Evolutionary conservation across 441 rosid genomes (phyloP).

Genomic region (Populus tomentosa): DNA sequence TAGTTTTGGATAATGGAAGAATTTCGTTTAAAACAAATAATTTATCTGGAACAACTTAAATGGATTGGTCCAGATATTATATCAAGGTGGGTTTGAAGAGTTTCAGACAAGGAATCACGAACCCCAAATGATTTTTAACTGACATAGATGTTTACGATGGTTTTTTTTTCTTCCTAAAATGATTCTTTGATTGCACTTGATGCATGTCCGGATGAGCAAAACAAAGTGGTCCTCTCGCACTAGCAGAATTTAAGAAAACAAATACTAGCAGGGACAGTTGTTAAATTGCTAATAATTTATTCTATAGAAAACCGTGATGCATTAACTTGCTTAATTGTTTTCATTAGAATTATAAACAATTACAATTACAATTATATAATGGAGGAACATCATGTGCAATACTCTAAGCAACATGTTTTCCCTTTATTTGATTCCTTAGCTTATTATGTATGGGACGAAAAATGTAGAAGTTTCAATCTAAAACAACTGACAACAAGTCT

Average conservation of each 20-base stretch:
- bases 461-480: neutral
- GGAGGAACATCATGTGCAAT: too few relatives aligned
- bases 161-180: too few relatives aligned
- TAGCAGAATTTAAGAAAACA: neutral
- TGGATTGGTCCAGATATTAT: too few relatives aligned
- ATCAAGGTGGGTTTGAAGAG: neutral
- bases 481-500: neutral
- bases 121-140: neutral
- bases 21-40: too few relatives aligned
- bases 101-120: neutral
- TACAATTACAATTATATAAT: neutral
- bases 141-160: too few relatives aligned
- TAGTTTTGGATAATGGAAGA: too few relatives aligned
- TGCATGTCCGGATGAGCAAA: too few relatives aligned
- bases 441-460: neutral
- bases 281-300: too few relatives aligned
- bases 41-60: too few relatives aligned
- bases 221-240: neutral
- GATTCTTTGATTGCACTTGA: too few relatives aligned
- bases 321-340: neutral
- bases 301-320: neutral
- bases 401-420: too few relatives aligned
- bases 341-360: neutral
- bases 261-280: too few relatives aligned
- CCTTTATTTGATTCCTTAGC: neutral